Percentiles rank a stretch among this genome's conserved stretches.
phyloP scores from a whole-genome alignment of 2,329 filamentous ascomycete species.

The Hypoxylon sp. region DNA sequence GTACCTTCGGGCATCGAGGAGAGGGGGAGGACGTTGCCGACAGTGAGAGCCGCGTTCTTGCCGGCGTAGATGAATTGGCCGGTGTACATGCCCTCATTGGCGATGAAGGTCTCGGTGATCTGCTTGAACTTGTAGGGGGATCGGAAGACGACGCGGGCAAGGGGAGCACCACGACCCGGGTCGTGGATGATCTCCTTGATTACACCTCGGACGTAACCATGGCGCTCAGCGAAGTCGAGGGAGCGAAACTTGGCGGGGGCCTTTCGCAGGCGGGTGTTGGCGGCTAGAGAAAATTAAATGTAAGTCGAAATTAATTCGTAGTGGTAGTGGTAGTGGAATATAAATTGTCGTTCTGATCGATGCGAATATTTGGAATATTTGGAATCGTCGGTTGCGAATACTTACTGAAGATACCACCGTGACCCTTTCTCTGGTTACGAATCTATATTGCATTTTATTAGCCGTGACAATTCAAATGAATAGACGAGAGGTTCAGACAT shows the following conservation, averaged over 20 bases:
- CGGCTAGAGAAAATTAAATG: slow-evolving; percentile 64
- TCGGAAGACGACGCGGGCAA: slow-evolving; percentile 97
- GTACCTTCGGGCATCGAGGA: slow-evolving; percentile 98
- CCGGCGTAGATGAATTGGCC: slow-evolving; percentile 99
- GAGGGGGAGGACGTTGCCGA: slow-evolving; percentile 97
- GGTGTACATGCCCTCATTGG: slow-evolving; percentile 99
- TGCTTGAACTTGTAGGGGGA: slow-evolving; percentile 99
- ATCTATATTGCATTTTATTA: slow-evolving; percentile 58
- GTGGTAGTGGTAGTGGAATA: slow-evolving; percentile 1
- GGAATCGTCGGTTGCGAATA: slow-evolving; percentile 31
- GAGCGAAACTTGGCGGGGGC: slow-evolving; percentile 94
- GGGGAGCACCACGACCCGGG: slow-evolving; percentile 96
- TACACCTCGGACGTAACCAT: slow-evolving; percentile 97
- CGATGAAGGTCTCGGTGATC: slow-evolving; percentile 99
- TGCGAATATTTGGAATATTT: slow-evolving; percentile 8
- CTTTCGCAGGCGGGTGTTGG: slow-evolving; percentile 94
- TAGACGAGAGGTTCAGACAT: slow-evolving; percentile 43
- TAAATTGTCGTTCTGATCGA: slow-evolving; percentile 18
- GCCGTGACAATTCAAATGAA: slow-evolving; percentile 6
- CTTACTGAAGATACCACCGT: slow-evolving; percentile 57
- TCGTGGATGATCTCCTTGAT: slow-evolving; percentile 99
- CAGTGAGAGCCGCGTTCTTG: slow-evolving; percentile 96
- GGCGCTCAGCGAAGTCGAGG: slow-evolving; percentile 95
- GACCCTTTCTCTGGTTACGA: slow-evolving; percentile 70
- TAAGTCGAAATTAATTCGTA: slow-evolving; percentile 37